Percentiles rank a stretch among this genome's conserved stretches.
Evolutionary conservation across 345 rosid genomes (phyloP).

Genomic region (Erucastrum elatum): DNA sequence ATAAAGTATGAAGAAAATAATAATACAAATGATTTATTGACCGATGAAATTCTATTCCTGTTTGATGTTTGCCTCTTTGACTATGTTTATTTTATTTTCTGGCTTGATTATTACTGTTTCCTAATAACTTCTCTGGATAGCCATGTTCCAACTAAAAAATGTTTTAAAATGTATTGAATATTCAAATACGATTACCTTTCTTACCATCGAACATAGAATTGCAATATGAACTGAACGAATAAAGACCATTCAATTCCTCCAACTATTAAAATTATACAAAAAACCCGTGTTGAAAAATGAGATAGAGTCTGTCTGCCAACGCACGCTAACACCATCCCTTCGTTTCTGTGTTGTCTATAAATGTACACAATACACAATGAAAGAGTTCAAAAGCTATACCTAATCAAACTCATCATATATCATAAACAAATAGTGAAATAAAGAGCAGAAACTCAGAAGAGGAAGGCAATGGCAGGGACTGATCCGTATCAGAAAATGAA

Average conservation of each 20-base stretch:
- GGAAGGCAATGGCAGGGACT: conserved; percentile 7
- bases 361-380: not conserved
- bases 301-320: not conserved
- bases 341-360: not conserved
- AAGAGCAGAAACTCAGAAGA: not conserved
- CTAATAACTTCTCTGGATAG: not conserved
- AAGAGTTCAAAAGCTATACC: not conserved
- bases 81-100: not conserved
- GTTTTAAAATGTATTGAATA: not conserved
- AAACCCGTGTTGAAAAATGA: not conserved
- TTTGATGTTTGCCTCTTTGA: not conserved
- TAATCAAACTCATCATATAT: not conserved
- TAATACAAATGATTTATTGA: not conserved
- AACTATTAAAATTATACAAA: conserved; percentile 3
- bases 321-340: not conserved
- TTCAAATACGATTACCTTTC: not conserved
- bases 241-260: not conserved
- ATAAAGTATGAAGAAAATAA: not conserved
- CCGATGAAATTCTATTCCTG: not conserved
- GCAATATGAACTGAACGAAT: not conserved
- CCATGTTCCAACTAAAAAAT: not conserved
- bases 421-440: not conserved
- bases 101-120: not conserved
- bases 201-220: not conserved
- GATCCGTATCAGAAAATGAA: conserved; percentile 5